Base-by-base conservation (phyloP, 805 yeast species). In the Yarrowia deformans region DNA sequence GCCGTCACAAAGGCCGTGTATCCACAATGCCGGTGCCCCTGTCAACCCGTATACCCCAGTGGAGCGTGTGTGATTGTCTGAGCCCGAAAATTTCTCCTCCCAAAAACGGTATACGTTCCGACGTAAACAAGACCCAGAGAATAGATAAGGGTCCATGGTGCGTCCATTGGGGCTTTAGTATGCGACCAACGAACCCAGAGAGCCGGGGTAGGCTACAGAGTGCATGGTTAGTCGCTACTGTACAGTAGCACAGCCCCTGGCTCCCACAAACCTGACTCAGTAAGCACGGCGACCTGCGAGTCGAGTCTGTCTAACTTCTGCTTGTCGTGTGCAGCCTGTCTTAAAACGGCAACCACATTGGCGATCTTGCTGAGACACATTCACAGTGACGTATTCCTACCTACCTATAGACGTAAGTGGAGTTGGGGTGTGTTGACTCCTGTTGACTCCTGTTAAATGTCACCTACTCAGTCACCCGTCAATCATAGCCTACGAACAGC, bases 51-150 rank as follows among this genome's bases (percentile, higher is more conserved):
- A 23, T 2, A 23, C 29, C 29, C 2, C 29, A 23, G 29, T 23
- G 29, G 29, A 23, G 29, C 29, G 29, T 23, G 29, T 23, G 29
- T 23, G 29, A 23, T 23, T 23, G 29, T 23, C 2, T 23, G 29
- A 23, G 29, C 29, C 29, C 29, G 48, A 13, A 29, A 46, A 32
- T 14, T 49, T 49, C 32, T 16, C 34, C 54, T 54, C 45, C 63
- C 63, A 56, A 56, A 56, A 56, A 56, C 60, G 63, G 63, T 19
- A 56, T 6, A 56, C 39, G 37, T 40, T 40, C 63, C 63, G 63
- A 35, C 10, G 29, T 34, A 34, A 52, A 52, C 42, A 52, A n/a
- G 39, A 32, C 5, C n/a, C 52, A 13, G 10, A n/a, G 18, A 35
- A 32, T 50, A 54, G 43, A 39, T 39, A 39, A 54, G 45, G 45